Evolutionary conservation across 2,329 filamentous ascomycete species (phyloP).

Genomic region (Phyllosticta ampelicida): DNA sequence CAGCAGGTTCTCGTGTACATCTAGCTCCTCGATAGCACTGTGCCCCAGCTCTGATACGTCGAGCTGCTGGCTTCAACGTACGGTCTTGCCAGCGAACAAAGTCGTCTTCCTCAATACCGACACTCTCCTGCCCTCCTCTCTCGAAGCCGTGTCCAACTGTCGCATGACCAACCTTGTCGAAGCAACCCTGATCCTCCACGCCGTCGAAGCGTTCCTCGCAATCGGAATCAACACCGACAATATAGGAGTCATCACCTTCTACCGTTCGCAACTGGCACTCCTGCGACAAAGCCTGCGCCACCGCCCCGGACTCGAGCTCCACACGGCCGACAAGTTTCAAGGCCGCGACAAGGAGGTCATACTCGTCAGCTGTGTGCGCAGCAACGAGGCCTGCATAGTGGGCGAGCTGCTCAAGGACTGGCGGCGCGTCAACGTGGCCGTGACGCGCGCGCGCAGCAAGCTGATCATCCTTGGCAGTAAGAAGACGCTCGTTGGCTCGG

Average conservation of each 20-base stretch:
- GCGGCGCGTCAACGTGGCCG: slow-evolving; percentile 88
- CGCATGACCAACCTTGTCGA: slow-evolving; percentile 85
- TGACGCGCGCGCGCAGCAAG: slow-evolving; percentile 88
- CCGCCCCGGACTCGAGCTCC: slow-evolving; percentile 64
- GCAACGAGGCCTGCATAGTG: slow-evolving; percentile 71
- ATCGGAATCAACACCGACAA: slow-evolving; percentile 63
- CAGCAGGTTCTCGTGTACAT: not conserved
- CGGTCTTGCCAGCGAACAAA: slow-evolving; percentile 59
- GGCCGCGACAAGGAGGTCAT: slow-evolving; percentile 92
- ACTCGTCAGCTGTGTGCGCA: slow-evolving; percentile 76
- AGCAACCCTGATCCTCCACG: slow-evolving; percentile 62
- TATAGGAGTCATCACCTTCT: slow-evolving; percentile 94
- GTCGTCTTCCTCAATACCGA: slow-evolving; percentile 90
- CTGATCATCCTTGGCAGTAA: slow-evolving; percentile 77
- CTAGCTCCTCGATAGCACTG: not conserved
- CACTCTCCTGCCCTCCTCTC: slow-evolving; percentile 48
- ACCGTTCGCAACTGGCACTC: slow-evolving; percentile 80
- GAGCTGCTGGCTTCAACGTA: slow-evolving; percentile 65
- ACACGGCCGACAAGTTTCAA: slow-evolving; percentile 95
- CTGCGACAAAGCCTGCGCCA: slow-evolving; percentile 61
- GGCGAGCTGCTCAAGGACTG: slow-evolving; percentile 87
- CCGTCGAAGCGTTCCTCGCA: slow-evolving; percentile 68
- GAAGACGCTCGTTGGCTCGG: slow-evolving; percentile 50
- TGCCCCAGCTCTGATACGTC: slow-evolving; percentile 42
- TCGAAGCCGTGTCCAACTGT: slow-evolving; percentile 66